Evolutionary conservation across 805 yeast genomes (phyloP).

Genomic region (Candida xyloterini): DNA sequence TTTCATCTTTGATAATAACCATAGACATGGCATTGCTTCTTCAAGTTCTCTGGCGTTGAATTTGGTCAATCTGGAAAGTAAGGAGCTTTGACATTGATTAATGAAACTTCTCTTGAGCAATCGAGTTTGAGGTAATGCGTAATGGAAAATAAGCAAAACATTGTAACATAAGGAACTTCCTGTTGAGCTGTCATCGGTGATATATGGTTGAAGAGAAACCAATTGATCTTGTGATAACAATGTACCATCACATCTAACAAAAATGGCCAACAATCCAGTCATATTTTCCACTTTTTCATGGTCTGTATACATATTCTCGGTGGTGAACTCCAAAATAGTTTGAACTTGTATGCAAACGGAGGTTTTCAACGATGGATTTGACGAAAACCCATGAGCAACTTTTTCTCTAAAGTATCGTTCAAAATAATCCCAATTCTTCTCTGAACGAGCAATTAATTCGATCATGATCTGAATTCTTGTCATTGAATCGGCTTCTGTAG

Average conservation of each 20-base stretch:
- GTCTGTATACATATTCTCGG: constrained; percentile 34
- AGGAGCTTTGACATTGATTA: constrained; percentile 44
- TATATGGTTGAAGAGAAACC: constrained; percentile 58
- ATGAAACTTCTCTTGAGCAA: constrained; percentile 52
- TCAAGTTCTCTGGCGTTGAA: constrained; percentile 58
- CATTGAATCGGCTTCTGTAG: neutral
- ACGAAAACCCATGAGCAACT: constrained; percentile 35
- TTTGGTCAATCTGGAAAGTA: constrained; percentile 58
- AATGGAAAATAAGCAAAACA: constrained; percentile 52
- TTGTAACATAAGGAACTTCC: constrained; percentile 43
- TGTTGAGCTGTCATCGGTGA: constrained; percentile 46
- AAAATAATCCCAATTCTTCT: constrained; percentile 42
- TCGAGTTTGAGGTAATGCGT: constrained; percentile 42
- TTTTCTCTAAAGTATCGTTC: constrained; percentile 46
- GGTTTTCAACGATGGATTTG: constrained; percentile 13
- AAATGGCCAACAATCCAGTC: constrained; percentile 51
- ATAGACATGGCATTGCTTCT: constrained; percentile 71
- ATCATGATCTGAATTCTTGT: constrained; percentile 35
- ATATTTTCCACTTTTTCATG: constrained; percentile 31
- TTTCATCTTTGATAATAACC: constrained; percentile 50
- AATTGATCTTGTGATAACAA: constrained; percentile 67
- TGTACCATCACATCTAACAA: constrained; percentile 50
- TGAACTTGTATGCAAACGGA: constrained; percentile 35
- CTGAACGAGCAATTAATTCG: constrained; percentile 36
- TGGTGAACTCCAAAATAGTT: constrained; percentile 34